Evolutionary conservation across 2,329 filamentous ascomycete genomes (phyloP), one percentile per base, ranked within the genome.

Genomic region (Ceratocystis cacaofunesta): DNA sequence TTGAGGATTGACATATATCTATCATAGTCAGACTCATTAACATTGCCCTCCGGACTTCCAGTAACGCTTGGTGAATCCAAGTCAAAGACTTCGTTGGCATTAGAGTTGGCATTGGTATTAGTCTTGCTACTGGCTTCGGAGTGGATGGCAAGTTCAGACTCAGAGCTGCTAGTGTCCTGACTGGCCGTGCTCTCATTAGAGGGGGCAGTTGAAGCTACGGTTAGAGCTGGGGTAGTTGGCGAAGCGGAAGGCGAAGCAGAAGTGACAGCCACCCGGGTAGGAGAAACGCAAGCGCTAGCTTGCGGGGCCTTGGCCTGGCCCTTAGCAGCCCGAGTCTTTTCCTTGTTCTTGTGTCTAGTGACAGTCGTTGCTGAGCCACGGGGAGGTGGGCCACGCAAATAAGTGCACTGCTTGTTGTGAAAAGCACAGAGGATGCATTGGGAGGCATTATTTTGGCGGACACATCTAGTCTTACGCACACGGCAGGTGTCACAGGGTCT

Each of bases 381-480:
- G 36, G 72, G 72, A 17, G 73, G 72, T 19, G 73, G 73, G 0
- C 73, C 73, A n/a, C 73, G 72, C 62, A 85, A 77, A 72, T 85
- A 87, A 28, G 85, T 87, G 73, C 85, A 87, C 68, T 84, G 81
- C 71, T 86, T 83, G 72, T 83, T 82, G 74, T 87, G 84, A 72
- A 86, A 86, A 68, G 82, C 80, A 73, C 85, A 87, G 67, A 86
- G 75, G 61, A 86, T 82, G 71, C 85, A 87, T 69, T 81, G 78
- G 55, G 78, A 76, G 69, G 79, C 79, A 65, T 78, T 80, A 63
- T 85, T 81, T 71, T 85, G 80, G 70, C 84, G 80, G 61, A 86
- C 84, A 72, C 85, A 87, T 70, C 83, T 82, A 69, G 80, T 83
- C 75, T 87, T 87, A 69, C 85, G 80, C 71, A 82, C 78, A 67